Percentiles rank a stretch among this genome's conserved stretches.
Conservation (phyloP, 2,329 filamentous ascomycete genomes). For the Macrophomina tecta region DNA sequence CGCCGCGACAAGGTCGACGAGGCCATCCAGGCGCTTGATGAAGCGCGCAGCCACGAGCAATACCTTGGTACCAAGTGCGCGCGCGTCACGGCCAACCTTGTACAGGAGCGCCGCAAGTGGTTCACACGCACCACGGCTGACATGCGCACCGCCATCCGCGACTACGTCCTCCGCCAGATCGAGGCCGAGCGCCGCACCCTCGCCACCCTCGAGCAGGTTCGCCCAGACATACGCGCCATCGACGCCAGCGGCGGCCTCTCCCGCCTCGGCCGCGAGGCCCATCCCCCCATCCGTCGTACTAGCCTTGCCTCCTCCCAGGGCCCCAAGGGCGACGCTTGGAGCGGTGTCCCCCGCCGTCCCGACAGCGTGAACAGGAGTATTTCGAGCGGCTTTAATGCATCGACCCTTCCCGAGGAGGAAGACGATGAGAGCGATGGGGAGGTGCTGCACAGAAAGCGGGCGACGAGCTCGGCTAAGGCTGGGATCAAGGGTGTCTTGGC, state of each 20-base stretch:
- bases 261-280: constrained; percentile 84
- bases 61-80: constrained; percentile 86
- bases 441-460: constrained; percentile 54
- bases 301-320: constrained; percentile 89
- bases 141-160: constrained; percentile 80
- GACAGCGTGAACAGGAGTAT: constrained; percentile 78
- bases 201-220: constrained; percentile 89
- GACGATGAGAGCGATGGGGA: constrained; percentile 55
- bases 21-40: constrained; percentile 88
- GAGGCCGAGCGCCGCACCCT: constrained; percentile 92
- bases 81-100: constrained; percentile 85
- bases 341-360: constrained; percentile 82
- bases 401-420: constrained; percentile 66
- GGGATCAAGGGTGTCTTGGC: constrained; percentile 58
- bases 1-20: constrained; percentile 96
- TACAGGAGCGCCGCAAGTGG: constrained; percentile 90
- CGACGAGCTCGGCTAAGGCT: constrained; percentile 46
- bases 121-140: constrained; percentile 86
- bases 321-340: constrained; percentile 98
- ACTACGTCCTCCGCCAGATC: constrained; percentile 93
- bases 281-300: constrained; percentile 74
- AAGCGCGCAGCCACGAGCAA: constrained; percentile 80
- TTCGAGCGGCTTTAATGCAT: constrained; percentile 62
- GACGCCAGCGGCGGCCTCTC: constrained; percentile 89
- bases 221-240: constrained; percentile 90